These are phyloP conservation scores for Ophiostoma triangulosporum DNA, from an alignment of 2,329 filamentous ascomycete genomes.

Conservation along the genomic window DNA sequence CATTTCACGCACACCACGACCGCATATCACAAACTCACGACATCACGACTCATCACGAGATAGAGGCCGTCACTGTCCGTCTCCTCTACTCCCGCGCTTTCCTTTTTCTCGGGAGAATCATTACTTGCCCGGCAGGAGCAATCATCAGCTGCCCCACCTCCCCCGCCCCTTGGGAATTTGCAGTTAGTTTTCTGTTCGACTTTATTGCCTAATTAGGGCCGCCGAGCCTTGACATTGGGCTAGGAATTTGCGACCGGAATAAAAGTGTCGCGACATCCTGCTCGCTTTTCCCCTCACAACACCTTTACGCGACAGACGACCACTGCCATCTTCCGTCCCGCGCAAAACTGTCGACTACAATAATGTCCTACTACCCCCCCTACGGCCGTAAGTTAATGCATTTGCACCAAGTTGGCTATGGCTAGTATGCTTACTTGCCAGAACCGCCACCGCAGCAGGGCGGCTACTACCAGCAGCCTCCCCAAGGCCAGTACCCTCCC, in stretches of 20 bases:
- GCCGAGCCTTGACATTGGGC: neutral
- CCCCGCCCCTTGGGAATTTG: neutral
- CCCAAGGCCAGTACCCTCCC: constrained; percentile 13
- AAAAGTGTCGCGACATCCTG: neutral
- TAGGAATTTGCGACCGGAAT: neutral
- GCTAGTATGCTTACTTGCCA: neutral
- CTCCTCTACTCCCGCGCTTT: neutral
- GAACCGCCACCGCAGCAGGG: constrained; percentile 18
- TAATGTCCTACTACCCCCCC: constrained; percentile 26
- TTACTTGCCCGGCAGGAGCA: neutral
- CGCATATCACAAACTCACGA: too few relatives aligned
- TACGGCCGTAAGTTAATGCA: constrained; percentile 23
- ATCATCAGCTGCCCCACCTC: neutral
- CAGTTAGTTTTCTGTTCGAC: neutral
- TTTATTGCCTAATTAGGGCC: neutral
- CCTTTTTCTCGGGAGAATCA: neutral
- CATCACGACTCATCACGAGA: too few relatives aligned
- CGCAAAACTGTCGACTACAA: neutral
- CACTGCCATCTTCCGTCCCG: neutral
- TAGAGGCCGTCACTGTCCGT: neutral
- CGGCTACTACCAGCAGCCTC: constrained; percentile 13
- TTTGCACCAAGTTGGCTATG: neutral
- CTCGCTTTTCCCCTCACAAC: neutral
- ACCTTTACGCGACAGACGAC: neutral
- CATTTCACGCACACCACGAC: too few relatives aligned